Evolutionary conservation across 331 rosid genomes (phyloP).

Genomic region (Arachis monticola): DNA sequence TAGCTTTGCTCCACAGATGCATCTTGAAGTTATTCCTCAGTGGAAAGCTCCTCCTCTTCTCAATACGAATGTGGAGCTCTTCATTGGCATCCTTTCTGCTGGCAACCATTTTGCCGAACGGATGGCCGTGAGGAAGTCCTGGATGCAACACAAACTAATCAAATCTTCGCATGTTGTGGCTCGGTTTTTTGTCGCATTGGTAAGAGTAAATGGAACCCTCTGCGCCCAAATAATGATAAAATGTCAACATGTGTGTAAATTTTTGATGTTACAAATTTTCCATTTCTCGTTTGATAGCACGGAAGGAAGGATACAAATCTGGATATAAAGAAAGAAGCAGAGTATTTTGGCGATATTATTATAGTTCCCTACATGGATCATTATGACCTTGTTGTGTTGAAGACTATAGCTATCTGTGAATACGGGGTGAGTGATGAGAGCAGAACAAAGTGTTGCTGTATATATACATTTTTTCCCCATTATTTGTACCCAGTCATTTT

Average conservation of each 20-base stretch:
- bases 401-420: conserved; percentile 94
- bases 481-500: not conserved
- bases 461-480: not conserved
- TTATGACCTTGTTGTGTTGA: conserved; percentile 94
- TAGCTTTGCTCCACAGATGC: conserved; percentile 88
- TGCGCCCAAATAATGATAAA: conserved; percentile 8
- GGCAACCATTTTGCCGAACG: conserved; percentile 97
- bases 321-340: conserved; percentile 88
- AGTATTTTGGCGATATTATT: conserved; percentile 86
- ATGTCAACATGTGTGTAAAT: not conserved
- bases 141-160: conserved; percentile 89
- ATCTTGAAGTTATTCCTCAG: conserved; percentile 69
- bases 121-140: conserved; percentile 97
- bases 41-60: conserved; percentile 82
- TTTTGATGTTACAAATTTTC: conserved; percentile 32
- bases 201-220: conserved; percentile 43
- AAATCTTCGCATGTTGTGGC: conserved; percentile 78
- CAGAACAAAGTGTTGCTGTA: conserved; percentile 30
- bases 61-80: conserved; percentile 61
- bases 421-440: conserved; percentile 77
- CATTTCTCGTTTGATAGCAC: conserved; percentile 60
- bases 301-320: conserved; percentile 84
- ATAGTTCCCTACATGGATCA: conserved; percentile 95
- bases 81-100: conserved; percentile 93
- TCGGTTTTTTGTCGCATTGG: conserved; percentile 93